Conservation (phyloP, 345 rosid species). For the Bruguiera sexangula region DNA sequence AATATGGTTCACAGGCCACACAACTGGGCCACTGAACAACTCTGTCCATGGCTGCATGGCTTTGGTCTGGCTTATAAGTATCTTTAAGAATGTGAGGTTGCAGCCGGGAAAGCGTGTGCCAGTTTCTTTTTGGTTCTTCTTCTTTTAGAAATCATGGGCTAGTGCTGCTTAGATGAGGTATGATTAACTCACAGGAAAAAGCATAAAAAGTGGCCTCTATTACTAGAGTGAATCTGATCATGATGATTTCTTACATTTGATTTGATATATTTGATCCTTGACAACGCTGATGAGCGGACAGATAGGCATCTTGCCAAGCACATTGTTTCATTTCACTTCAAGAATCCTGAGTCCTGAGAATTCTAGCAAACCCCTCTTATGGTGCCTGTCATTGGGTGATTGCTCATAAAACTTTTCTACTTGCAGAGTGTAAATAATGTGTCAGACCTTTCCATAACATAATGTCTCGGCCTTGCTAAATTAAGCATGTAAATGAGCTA, state of each 20-base stretch:
- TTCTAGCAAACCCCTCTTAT: conserved; percentile 7
- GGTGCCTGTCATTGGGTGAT: neutral
- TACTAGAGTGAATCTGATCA: neutral
- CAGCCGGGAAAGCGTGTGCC: too few species aligned
- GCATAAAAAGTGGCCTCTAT: neutral
- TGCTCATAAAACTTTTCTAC: conserved; percentile 8
- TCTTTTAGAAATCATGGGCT: too few species aligned
- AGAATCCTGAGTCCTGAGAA: conserved; percentile 60
- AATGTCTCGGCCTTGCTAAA: conserved; percentile 66
- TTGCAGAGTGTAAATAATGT: conserved; percentile 50
- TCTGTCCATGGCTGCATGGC: too few species aligned
- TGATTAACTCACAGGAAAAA: too few species aligned
- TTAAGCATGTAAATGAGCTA: conserved; percentile 79
- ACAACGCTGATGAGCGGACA: conserved; percentile 91
- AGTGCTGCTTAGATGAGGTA: too few species aligned
- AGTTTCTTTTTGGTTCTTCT: too few species aligned
- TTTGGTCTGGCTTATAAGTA: too few species aligned
- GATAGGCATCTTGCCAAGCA: conserved; percentile 92
- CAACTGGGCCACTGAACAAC: too few species aligned
- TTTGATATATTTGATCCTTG: conserved; percentile 89
- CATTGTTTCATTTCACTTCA: conserved; percentile 80
- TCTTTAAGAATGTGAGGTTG: too few species aligned
- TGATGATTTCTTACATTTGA: conserved; percentile 63
- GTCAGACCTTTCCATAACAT: conserved; percentile 22
- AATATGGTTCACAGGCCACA: neutral